A percentile compares a stretch with the other conserved stretches of the same genome.
These are phyloP conservation scores for Sarocladiaceae sp. DNA, from an alignment of 2,329 filamentous ascomycete species.

Conservation along the genomic window DNA sequence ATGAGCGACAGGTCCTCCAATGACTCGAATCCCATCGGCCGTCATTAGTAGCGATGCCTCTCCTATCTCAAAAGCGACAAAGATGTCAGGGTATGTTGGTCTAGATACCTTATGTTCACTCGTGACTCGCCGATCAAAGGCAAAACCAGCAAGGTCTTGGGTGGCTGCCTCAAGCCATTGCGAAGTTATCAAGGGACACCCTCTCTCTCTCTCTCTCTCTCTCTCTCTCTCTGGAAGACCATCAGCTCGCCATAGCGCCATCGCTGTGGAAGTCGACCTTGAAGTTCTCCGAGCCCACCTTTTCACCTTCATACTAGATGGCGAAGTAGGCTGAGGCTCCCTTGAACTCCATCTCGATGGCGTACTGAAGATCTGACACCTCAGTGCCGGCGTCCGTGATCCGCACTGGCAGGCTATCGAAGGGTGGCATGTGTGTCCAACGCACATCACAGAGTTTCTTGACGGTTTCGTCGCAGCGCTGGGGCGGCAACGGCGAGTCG, in stretches of 20 bases:
- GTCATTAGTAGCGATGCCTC: no score
- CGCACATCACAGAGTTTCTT: slow-evolving; percentile 10
- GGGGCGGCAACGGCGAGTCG: neutral
- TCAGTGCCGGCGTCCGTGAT: neutral
- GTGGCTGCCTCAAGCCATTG: no score
- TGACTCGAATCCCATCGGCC: no score
- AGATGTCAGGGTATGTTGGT: no score
- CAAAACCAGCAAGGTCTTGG: no score
- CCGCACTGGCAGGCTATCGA: neutral
- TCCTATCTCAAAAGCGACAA: no score
- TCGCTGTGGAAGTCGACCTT: neutral
- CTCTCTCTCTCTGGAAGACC: no score
- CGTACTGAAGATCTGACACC: neutral
- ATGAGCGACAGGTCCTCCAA: no score
- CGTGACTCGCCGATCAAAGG: no score
- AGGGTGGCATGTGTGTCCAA: slow-evolving; percentile 11
- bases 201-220: no score
- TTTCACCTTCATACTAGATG: slow-evolving; percentile 2
- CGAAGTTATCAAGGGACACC: no score
- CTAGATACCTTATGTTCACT: no score
- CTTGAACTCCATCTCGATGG: slow-evolving; percentile 2
- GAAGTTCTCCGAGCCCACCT: neutral
- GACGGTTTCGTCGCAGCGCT: neutral
- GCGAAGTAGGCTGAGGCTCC: slow-evolving; percentile 1
- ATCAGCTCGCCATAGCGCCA: neutral